Percentiles rank a stretch among this genome's conserved stretches.
These are phyloP conservation scores for Truncatella angustata DNA, from an alignment of 2,329 filamentous ascomycete species.

Conservation along the genomic window DNA sequence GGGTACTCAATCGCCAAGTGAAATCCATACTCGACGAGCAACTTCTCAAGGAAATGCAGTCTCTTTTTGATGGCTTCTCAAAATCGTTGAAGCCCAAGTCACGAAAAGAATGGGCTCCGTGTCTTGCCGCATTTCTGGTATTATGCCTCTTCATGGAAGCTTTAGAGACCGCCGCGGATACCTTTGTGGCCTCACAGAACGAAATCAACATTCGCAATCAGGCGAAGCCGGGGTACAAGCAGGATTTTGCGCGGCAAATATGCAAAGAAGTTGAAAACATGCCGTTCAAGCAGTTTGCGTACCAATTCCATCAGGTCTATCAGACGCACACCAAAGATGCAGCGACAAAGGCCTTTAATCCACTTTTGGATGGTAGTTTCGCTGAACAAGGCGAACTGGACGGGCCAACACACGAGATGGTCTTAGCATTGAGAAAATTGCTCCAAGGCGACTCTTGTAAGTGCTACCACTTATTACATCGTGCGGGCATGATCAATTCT, in stretches of 20 bases:
- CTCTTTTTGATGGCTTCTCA: constrained; percentile 52
- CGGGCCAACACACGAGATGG: constrained; percentile 42
- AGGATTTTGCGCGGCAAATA: constrained; percentile 42
- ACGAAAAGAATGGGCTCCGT: constrained; percentile 54
- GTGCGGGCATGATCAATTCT: constrained; percentile 10
- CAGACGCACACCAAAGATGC: constrained; percentile 53
- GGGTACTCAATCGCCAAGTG: constrained; percentile 55
- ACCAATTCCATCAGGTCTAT: constrained; percentile 59
- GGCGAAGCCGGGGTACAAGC: constrained; percentile 34
- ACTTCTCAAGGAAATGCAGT: constrained; percentile 48
- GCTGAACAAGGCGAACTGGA: constrained; percentile 45
- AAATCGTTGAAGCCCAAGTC: constrained; percentile 54
- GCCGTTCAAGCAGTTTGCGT: constrained; percentile 59
- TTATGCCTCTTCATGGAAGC: constrained; percentile 59
- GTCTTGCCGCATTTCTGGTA: constrained; percentile 54
- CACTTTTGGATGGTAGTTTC: constrained; percentile 45
- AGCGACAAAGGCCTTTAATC: constrained; percentile 52
- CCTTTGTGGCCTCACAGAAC: constrained; percentile 49
- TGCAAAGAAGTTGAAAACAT: constrained; percentile 55
- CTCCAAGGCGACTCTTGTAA: constrained; percentile 44
- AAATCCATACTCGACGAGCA: constrained; percentile 57
- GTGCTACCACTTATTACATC: constrained; percentile 20
- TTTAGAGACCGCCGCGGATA: constrained; percentile 52
- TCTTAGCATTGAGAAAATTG: constrained; percentile 41
- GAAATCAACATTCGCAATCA: constrained; percentile 43